These are phyloP conservation scores for Colletotrichum shisoi DNA, from an alignment of 2,329 filamentous ascomycete genomes.

Conservation along the genomic window DNA sequence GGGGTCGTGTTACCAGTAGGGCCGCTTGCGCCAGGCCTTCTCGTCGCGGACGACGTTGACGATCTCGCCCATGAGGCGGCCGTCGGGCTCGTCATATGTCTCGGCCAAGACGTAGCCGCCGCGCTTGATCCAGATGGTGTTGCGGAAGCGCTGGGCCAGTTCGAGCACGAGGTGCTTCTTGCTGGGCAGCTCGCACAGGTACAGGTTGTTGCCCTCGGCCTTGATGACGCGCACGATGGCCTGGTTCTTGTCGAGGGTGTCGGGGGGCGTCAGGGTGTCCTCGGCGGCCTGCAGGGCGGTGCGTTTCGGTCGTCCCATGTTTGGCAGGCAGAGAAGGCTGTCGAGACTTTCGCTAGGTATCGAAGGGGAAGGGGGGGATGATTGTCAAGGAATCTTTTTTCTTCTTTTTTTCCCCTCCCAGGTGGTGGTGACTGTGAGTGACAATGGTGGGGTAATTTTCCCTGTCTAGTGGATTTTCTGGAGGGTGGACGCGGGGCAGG, in stretches of 20 bases:
- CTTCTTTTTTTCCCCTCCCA: not conserved
- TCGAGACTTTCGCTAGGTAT: not conserved
- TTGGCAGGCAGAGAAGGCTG: not conserved
- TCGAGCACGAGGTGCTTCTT: constrained; percentile 76
- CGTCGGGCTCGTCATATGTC: constrained; percentile 70
- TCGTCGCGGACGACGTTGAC: constrained; percentile 92
- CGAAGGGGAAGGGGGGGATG: not conserved
- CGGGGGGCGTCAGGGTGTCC: constrained; percentile 69
- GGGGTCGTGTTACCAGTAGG: constrained; percentile 72
- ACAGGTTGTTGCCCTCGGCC: constrained; percentile 88
- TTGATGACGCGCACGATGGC: constrained; percentile 79
- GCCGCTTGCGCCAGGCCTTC: constrained; percentile 86
- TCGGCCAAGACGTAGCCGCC: constrained; percentile 89
- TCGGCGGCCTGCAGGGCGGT: constrained; percentile 79
- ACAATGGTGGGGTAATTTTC: constrained; percentile 31
- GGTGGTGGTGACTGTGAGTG: constrained; percentile 19
- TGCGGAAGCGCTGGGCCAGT: constrained; percentile 84
- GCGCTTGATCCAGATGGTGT: constrained; percentile 91
- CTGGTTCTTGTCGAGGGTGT: constrained; percentile 66
- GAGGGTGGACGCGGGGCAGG: constrained; percentile 26
- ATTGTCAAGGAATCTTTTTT: constrained; percentile 15
- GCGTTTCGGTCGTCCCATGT: constrained; percentile 66
- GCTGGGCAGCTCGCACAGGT: constrained; percentile 76
- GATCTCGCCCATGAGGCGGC: constrained; percentile 87
- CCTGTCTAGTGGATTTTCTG: constrained; percentile 19